Evolutionary conservation across 176 grass and related monocot genomes (phyloP).

Genomic region (Ensete ventricosum): DNA sequence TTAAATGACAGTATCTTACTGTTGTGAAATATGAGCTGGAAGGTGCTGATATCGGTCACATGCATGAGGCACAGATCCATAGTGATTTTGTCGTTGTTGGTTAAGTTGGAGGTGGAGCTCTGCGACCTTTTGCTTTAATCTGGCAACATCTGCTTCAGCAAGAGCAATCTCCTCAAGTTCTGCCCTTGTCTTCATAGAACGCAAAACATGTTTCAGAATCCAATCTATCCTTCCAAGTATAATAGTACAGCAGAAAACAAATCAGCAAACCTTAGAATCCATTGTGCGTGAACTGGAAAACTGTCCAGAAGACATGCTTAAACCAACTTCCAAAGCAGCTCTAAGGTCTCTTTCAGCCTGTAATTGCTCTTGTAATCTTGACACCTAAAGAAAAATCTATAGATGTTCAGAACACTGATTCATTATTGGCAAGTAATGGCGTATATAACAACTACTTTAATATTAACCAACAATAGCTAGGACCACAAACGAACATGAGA

Average conservation of each 20-base stretch:
- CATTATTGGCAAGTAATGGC: neutral
- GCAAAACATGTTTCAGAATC: constrained; percentile 6
- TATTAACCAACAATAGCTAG: neutral
- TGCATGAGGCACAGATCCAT: constrained; percentile 42
- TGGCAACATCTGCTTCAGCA: constrained; percentile 20
- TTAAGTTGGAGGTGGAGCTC: constrained; percentile 97
- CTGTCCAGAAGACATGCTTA: constrained; percentile 91
- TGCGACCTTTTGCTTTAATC: constrained; percentile 18
- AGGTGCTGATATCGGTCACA: constrained; percentile 47
- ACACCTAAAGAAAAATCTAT: constrained; percentile 51
- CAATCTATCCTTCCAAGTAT: neutral
- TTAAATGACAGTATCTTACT: constrained; percentile 46
- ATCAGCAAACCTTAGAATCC: constrained; percentile 71
- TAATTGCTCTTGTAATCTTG: constrained; percentile 95
- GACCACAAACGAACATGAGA: neutral
- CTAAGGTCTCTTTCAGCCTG: constrained; percentile 95
- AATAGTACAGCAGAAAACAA: neutral
- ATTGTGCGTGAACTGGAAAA: constrained; percentile 59
- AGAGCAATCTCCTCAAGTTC: constrained; percentile 20
- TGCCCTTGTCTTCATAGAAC: constrained; percentile 55
- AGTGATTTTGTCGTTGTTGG: constrained; percentile 75
- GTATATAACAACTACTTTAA: neutral
- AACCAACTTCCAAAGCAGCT: constrained; percentile 94
- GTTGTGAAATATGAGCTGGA: constrained; percentile 61
- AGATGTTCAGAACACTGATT: constrained; percentile 14